Conservation (phyloP, 2,329 filamentous ascomycete genomes). For the Neopestalotiopsis sp. region DNA sequence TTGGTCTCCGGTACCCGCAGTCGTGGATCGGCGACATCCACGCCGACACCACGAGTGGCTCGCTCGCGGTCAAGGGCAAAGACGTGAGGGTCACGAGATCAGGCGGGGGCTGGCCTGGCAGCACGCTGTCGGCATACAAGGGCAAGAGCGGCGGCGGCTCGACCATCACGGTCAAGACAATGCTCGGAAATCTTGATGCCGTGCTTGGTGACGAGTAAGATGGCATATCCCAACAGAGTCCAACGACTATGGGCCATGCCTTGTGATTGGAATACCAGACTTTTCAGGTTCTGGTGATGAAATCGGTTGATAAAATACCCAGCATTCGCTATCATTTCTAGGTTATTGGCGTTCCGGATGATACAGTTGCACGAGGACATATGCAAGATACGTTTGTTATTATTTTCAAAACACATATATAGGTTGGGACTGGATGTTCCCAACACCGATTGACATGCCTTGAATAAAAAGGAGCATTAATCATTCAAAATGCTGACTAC, state of each 20-base stretch:
- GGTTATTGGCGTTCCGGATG: conserved; percentile 2
- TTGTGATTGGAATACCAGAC: background rate
- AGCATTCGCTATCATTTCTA: conserved; percentile 12
- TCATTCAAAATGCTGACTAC: background rate
- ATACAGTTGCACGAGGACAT: background rate
- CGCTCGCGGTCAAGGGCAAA: conserved; percentile 45
- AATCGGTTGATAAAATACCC: conserved; percentile 5
- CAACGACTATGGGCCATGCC: background rate
- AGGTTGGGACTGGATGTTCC: background rate
- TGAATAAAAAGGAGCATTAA: background rate
- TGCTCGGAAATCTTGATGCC: conserved; percentile 37
- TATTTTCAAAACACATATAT: background rate
- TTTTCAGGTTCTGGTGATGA: conserved; percentile 1
- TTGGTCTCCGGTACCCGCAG: conserved; percentile 51
- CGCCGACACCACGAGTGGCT: conserved; percentile 47
- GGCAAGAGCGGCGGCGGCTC: conserved; percentile 43
- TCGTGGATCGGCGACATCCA: conserved; percentile 55
- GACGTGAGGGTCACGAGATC: conserved; percentile 46
- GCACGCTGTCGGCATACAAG: conserved; percentile 45
- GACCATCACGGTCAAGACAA: conserved; percentile 35
- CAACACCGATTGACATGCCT: background rate
- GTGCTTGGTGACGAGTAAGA: conserved; percentile 29
- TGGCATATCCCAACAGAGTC: background rate
- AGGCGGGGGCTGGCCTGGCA: conserved; percentile 37
- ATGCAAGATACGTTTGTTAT: background rate